Percentiles rank a stretch among this genome's conserved stretches.
phyloP scores from a whole-genome alignment of 305 asterid species.

The Fraxinus floribunda region DNA sequence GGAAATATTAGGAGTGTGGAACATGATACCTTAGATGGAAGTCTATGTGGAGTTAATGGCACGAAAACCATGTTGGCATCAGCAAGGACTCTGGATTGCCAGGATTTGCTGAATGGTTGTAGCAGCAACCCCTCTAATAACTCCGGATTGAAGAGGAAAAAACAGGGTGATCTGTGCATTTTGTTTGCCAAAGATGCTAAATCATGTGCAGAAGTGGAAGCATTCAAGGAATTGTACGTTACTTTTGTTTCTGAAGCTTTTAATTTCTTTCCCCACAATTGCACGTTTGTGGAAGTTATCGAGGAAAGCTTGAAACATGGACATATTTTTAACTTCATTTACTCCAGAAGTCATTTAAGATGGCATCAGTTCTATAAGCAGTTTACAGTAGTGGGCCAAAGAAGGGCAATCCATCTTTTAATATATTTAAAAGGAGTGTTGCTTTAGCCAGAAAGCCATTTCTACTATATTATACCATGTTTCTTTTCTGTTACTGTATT shows the following conservation, averaged over 20 bases:
- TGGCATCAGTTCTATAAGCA: constrained; percentile 1
- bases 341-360: constrained; percentile 13
- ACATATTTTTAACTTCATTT: constrained; percentile 7
- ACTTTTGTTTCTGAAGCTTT: constrained; percentile 22
- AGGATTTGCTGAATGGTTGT: constrained; percentile 38
- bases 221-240: constrained; percentile 74
- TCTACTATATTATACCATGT: neutral
- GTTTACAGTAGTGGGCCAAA: neutral
- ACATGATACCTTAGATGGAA: constrained; percentile 27
- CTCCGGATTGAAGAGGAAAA: constrained; percentile 65
- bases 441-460: constrained; percentile 6
- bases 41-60: constrained; percentile 31
- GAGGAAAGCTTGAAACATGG: constrained; percentile 10
- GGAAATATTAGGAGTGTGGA: constrained; percentile 33
- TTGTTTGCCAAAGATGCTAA: constrained; percentile 61
- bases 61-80: constrained; percentile 24
- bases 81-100: constrained; percentile 28
- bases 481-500: neutral
- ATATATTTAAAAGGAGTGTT: constrained; percentile 11
- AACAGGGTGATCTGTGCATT: constrained; percentile 41
- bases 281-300: neutral
- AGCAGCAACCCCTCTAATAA: constrained; percentile 35
- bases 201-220: constrained; percentile 62
- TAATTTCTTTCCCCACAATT: neutral
- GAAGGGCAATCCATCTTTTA: neutral